phyloP scores from a whole-genome alignment of 345 rosid species.

The Punica granatum region DNA sequence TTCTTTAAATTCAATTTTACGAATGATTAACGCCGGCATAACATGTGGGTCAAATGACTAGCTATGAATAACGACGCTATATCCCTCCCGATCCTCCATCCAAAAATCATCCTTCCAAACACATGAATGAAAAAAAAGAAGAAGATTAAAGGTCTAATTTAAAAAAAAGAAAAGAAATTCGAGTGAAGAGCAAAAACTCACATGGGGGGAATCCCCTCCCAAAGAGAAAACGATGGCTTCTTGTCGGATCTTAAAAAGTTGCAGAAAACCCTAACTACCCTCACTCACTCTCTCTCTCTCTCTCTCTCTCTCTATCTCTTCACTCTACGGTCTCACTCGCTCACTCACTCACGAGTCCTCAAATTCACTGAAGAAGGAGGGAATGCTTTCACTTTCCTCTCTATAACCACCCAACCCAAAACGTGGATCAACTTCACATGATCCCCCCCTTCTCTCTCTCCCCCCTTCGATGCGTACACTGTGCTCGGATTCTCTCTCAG shows the following conservation, averaged over 20 bases:
- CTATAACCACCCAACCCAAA: slow-evolving; percentile 2
- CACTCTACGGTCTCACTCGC: no score
- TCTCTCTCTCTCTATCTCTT: not conserved
- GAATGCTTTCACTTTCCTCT: slow-evolving; percentile 3
- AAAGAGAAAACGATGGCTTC: not conserved
- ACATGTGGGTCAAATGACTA: no score
- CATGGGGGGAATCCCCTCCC: not conserved
- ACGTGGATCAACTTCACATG: slow-evolving; percentile 2
- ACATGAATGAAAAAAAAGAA: no score
- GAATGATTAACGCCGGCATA: no score
- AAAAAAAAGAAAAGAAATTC: not conserved
- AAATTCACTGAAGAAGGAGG: not conserved
- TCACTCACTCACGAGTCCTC: slow-evolving; percentile 3
- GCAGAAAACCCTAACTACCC: not conserved
- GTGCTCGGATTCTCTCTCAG: not conserved
- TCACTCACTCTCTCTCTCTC: not conserved
- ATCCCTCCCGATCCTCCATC: no score
- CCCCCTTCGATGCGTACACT: not conserved
- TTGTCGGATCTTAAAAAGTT: not conserved
- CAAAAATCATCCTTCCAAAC: no score
- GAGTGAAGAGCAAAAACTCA: not conserved
- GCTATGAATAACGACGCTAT: no score
- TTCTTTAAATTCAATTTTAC: no score
- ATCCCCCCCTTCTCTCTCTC: not conserved
- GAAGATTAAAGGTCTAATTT: no score